phyloP scores from a whole-genome alignment of 139 green algal species.

The Penium margaritaceum region DNA sequence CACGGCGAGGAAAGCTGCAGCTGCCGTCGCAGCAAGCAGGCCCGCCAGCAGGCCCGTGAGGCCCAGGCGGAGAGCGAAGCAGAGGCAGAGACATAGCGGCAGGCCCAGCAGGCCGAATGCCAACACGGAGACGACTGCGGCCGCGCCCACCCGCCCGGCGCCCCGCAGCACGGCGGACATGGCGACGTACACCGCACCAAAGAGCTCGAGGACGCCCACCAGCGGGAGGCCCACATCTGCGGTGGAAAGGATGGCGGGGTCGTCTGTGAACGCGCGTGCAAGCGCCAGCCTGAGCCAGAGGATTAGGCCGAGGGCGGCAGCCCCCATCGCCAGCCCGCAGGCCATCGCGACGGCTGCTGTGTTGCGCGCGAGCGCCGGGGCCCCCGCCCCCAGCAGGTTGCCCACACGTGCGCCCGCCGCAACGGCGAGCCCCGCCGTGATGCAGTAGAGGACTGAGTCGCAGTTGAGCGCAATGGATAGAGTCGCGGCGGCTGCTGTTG shows the following conservation, averaged over 20 bases:
- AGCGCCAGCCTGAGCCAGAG: not conserved
- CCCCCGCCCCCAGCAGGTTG: conserved; percentile 34
- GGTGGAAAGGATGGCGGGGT: not conserved
- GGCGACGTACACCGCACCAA: not conserved
- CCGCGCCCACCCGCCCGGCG: not conserved
- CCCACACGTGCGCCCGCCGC: conserved; percentile 18
- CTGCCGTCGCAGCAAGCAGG: not conserved
- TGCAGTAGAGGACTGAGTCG: conserved; percentile 6
- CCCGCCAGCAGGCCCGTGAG: not conserved
- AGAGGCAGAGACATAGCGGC: not conserved
- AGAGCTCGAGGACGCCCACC: not conserved
- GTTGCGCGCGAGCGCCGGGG: not conserved
- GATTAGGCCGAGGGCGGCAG: not conserved
- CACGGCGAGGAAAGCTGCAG: not conserved
- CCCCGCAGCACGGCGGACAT: not conserved
- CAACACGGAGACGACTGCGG: not conserved
- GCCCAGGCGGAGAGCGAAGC: not conserved
- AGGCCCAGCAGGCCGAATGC: not conserved
- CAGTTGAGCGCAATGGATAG: conserved; percentile 32
- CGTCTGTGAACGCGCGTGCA: not conserved
- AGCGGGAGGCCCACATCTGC: not conserved
- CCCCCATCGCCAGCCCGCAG: not conserved
- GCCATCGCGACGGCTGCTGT: not conserved
- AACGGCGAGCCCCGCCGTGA: conserved; percentile 5
- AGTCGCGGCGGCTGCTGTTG: not conserved